Percentiles rank a stretch among this genome's conserved stretches.
Conservation (phyloP, 805 yeast genomes). For the Brettanomyces sp. region DNA sequence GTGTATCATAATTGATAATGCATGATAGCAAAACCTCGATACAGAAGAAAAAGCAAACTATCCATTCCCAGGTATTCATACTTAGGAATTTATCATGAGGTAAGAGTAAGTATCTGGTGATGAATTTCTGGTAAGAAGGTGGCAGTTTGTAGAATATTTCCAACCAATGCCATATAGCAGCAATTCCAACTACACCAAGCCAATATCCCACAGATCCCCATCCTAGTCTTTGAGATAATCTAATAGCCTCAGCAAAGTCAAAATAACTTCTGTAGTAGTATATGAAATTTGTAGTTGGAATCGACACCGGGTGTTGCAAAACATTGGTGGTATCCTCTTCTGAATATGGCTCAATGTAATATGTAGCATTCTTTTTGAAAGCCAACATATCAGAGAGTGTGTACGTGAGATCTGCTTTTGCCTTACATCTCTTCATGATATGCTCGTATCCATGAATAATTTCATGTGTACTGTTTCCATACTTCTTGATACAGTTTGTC, state of each 20-base stretch:
- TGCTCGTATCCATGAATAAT: slow-evolving; percentile 32
- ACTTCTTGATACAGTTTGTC: slow-evolving; percentile 30
- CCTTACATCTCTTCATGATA: slow-evolving; percentile 26
- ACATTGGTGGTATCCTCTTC: no score
- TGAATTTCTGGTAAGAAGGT: not conserved
- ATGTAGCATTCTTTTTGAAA: no score
- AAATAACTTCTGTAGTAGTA: slow-evolving; percentile 27
- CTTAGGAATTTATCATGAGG: slow-evolving; percentile 7
- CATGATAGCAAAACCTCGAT: slow-evolving; percentile 23
- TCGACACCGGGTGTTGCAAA: no score
- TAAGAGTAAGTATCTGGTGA: slow-evolving; percentile 1
- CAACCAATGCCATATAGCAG: slow-evolving; percentile 15
- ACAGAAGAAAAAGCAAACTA: slow-evolving; percentile 24
- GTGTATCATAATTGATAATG: slow-evolving; percentile 27
- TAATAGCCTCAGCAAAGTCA: slow-evolving; percentile 28
- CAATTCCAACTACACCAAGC: slow-evolving; percentile 25
- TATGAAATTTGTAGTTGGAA: slow-evolving; percentile 23
- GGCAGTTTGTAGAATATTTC: slow-evolving; percentile 1
- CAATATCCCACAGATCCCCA: slow-evolving; percentile 39
- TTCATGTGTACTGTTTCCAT: slow-evolving; percentile 21
- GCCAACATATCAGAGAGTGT: no score
- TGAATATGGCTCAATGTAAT: no score
- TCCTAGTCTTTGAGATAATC: slow-evolving; percentile 30
- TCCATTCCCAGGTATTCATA: slow-evolving; percentile 12
- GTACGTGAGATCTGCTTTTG: slow-evolving; percentile 9